Conservation (phyloP, 345 rosid genomes). For the Eutrema japonicum region DNA sequence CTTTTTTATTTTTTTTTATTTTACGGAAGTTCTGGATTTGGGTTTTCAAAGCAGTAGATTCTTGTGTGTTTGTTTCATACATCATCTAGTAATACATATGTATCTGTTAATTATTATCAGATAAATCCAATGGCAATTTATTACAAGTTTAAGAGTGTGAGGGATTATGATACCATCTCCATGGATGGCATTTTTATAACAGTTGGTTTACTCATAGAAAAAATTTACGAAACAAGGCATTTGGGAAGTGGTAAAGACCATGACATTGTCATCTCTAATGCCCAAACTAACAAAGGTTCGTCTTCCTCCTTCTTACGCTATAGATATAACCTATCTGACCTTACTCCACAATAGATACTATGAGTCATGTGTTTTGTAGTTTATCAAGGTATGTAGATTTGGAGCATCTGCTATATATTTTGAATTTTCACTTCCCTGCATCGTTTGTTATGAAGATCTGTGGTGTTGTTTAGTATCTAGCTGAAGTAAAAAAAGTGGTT, state of each 20-base stretch:
- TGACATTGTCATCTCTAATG: constrained; percentile 96
- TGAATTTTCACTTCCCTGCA: neutral
- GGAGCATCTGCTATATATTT: neutral
- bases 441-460: neutral
- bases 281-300: constrained; percentile 99
- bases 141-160: constrained; percentile 99
- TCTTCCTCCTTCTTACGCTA: constrained; percentile 38
- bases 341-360: neutral
- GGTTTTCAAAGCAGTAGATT: constrained; percentile 27
- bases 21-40: constrained; percentile 2
- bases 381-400: neutral
- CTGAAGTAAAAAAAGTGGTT: neutral
- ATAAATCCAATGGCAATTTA: constrained; percentile 78
- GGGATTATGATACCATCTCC: no score
- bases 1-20: neutral
- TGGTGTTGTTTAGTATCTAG: constrained; percentile 8
- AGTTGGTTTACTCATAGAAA: constrained; percentile 96
- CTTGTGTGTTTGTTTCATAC: constrained; percentile 24
- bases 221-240: constrained; percentile 97
- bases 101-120: constrained; percentile 37
- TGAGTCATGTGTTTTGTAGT: neutral
- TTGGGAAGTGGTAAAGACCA: constrained; percentile 97
- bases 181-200: constrained; percentile 97
- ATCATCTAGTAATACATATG: constrained; percentile 25
- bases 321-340: neutral